A percentile compares a stretch with the other conserved stretches of the same genome.
phyloP scores from a whole-genome alignment of 2,329 filamentous ascomycete species.

The Hymenoscyphus fraxineus region DNA sequence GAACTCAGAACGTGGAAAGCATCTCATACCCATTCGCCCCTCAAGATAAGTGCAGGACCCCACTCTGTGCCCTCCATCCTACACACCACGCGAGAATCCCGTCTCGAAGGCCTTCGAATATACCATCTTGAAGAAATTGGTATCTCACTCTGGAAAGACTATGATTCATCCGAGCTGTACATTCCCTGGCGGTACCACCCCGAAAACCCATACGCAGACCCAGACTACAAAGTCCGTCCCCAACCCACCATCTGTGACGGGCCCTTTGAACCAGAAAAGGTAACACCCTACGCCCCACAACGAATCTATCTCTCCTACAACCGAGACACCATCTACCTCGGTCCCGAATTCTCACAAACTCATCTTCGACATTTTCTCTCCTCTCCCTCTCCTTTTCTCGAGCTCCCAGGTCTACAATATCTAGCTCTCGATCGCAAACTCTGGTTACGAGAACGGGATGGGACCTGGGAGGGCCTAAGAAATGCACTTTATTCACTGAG shows the following conservation, averaged over 20 bases:
- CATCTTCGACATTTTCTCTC: constrained; percentile 19
- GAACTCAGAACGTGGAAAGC: constrained; percentile 25
- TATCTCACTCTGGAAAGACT: constrained; percentile 14
- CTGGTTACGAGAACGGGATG: constrained; percentile 10
- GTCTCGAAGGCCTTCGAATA: constrained; percentile 19
- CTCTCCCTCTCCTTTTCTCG: constrained; percentile 7
- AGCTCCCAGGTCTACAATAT: constrained; percentile 18
- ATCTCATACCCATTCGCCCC: constrained; percentile 11
- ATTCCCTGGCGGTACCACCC: constrained; percentile 21
- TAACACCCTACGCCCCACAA: constrained; percentile 14
- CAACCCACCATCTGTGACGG: background rate
- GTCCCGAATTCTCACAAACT: constrained; percentile 20
- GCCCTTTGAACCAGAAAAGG: background rate
- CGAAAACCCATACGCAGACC: constrained; percentile 13
- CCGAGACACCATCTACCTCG: constrained; percentile 24
- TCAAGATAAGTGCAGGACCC: constrained; percentile 19
- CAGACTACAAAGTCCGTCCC: background rate
- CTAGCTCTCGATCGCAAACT: constrained; percentile 21
- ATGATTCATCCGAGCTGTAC: constrained; percentile 12
- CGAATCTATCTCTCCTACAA: constrained; percentile 19
- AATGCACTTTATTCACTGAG: constrained; percentile 17
- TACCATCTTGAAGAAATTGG: constrained; percentile 21
- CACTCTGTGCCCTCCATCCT: constrained; percentile 20
- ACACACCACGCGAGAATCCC: constrained; percentile 21
- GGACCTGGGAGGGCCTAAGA: constrained; percentile 15